Conservation (phyloP, 805 yeast species). For the Pichia kluyveri region DNA sequence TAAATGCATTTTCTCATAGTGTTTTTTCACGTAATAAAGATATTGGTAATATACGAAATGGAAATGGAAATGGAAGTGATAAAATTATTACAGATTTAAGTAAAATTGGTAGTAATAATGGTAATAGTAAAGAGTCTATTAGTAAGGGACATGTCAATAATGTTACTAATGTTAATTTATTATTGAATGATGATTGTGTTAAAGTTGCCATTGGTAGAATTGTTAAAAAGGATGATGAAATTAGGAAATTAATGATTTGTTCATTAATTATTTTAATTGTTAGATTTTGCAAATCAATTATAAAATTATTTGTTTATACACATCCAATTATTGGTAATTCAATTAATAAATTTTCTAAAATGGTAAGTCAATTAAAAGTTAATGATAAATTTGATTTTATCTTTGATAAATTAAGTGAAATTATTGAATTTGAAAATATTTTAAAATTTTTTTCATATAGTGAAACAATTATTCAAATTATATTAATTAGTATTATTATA, state of each 20-base stretch:
- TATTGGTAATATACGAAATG: background rate
- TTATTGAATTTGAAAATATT: background rate
- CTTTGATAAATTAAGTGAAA: too few relatives aligned
- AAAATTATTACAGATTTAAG: background rate
- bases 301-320: slow-evolving; percentile 12
- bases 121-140: background rate
- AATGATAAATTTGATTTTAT: background rate
- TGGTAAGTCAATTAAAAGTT: background rate
- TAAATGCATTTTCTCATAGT: background rate
- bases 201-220: slow-evolving; percentile 36
- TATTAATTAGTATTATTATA: background rate
- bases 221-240: slow-evolving; percentile 31
- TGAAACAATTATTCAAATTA: background rate
- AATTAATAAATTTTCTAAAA: background rate
- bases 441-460: background rate
- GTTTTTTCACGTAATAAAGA: background rate
- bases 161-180: background rate
- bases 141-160: background rate
- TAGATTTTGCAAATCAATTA: slow-evolving; percentile 21
- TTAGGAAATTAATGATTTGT: slow-evolving; percentile 25
- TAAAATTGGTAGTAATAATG: too few relatives aligned
- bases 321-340: background rate
- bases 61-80: background rate
- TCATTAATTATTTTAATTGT: slow-evolving; percentile 23
- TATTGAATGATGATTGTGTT: slow-evolving; percentile 14